A percentile compares a stretch with the other conserved stretches of the same genome.
phyloP scores from a whole-genome alignment of 768 basidiomycete species.

The Coprinopsis strossmayeri region DNA sequence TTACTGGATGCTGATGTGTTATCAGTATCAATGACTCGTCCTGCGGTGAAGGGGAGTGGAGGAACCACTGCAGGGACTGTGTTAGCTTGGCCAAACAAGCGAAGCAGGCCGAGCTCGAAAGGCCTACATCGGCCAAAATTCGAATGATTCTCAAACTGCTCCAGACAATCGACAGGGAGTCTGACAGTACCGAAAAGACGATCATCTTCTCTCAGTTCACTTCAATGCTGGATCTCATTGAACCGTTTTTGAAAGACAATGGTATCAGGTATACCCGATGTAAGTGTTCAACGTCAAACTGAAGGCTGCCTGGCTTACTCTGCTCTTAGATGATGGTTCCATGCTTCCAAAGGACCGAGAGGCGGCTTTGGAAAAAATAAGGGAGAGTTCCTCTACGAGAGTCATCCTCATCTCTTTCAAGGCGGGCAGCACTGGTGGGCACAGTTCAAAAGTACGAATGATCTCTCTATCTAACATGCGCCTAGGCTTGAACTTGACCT shows the following conservation, averaged over 20 bases:
- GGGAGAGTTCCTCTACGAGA: conserved; percentile 43
- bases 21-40: conserved; percentile 33
- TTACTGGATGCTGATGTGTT: conserved; percentile 1
- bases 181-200: conserved; percentile 72
- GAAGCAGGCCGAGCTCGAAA: conserved; percentile 40
- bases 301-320: conserved; percentile 5
- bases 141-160: conserved; percentile 75
- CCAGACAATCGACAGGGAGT: conserved; percentile 50
- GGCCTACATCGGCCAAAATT: conserved; percentile 81
- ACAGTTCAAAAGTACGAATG: conserved; percentile 1
- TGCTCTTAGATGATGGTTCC: conserved; percentile 73
- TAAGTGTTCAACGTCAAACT: conserved; percentile 38
- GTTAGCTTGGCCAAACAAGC: conserved; percentile 43
- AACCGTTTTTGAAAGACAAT: conserved; percentile 70
- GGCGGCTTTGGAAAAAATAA: conserved; percentile 67
- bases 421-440: conserved; percentile 84
- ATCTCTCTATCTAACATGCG: conserved; percentile 5
- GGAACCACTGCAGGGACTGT: conserved; percentile 56
- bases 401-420: conserved; percentile 96
- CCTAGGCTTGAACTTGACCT: conserved; percentile 80
- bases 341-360: conserved; percentile 78
- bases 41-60: conserved; percentile 30
- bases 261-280: conserved; percentile 79
- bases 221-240: conserved; percentile 76
- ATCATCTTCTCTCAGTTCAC: conserved; percentile 97